Evolutionary conservation across 139 green algal genomes (phyloP).

Genomic region (Chlorella ohadii): DNA sequence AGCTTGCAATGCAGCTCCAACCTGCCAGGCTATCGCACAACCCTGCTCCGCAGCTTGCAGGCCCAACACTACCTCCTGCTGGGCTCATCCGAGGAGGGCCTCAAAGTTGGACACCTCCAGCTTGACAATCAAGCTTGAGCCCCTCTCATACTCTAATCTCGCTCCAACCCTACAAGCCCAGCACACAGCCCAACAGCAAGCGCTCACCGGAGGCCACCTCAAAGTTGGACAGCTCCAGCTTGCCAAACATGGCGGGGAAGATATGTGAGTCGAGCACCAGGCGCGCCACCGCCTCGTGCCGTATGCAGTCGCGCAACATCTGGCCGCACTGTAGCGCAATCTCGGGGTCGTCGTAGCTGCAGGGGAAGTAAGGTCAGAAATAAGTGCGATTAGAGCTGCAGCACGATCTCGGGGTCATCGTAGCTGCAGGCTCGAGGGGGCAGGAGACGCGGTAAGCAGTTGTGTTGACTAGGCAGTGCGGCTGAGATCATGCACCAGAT

Average conservation of each 20-base stretch:
- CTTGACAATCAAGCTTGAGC: slow-evolving; percentile 65
- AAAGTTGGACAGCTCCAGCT: slow-evolving; percentile 90
- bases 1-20: neutral
- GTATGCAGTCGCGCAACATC: slow-evolving; percentile 90
- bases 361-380: neutral
- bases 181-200: too few species aligned
- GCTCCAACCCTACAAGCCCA: too few species aligned
- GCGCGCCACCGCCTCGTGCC: slow-evolving; percentile 70
- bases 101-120: slow-evolving; percentile 93
- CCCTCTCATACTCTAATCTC: too few species aligned
- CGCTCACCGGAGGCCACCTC: slow-evolving; percentile 94
- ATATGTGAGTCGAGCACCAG: slow-evolving; percentile 43
- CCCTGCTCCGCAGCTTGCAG: too few species aligned
- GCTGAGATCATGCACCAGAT: too few species aligned
- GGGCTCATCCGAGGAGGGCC: too few species aligned
- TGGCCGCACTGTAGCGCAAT: slow-evolving; percentile 86
- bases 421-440: too few species aligned
- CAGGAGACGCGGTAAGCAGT: too few species aligned
- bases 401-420: too few species aligned
- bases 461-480: too few species aligned
- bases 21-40: too few species aligned
- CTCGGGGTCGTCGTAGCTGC: slow-evolving; percentile 75
- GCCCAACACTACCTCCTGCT: too few species aligned
- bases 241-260: slow-evolving; percentile 52
- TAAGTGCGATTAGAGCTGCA: neutral